Base-by-base conservation (phyloP, 2,329 filamentous ascomycete species). In the Trichoderma gracile region DNA sequence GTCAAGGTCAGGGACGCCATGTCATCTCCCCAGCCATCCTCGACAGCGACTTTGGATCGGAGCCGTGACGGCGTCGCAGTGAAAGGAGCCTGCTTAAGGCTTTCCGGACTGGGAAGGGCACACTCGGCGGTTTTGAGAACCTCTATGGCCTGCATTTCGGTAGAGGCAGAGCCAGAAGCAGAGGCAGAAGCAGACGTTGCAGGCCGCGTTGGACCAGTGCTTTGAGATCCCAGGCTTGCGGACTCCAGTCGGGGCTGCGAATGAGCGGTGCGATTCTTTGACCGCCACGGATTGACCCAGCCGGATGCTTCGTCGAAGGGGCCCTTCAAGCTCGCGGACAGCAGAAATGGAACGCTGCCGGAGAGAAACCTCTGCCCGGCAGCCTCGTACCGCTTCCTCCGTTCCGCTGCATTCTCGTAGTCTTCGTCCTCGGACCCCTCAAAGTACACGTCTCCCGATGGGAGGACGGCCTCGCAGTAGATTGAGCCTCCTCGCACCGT, bases 311-410 rank as follows among this genome's bases (percentile, higher is more conserved):
- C 46, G 23, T 82, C 79, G 68, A 91, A 89, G 0, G 89, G 89
- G 0, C 89, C 89, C 65, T 77, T 81, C 3, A 91, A 77, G 6
- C 77, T 75, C 7, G 89, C 84, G 14, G 89, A 89, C 3, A 87
- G 73, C 3, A 93, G 78, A 25, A 83, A 71, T 0, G 88, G 81
- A 2, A 80, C 71, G 33, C 80, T 76, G 0, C 89, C 89, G 7
- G 79, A 75, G 43, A 90, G 76, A 69, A 84, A 91, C 40, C 81
- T 79, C 38, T 80, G 76, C 1, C 85, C 89, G 14, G 88, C 82
- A 0, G 78, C 74, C 72, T 90, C 87, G 65, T 88, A 86, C 65
- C 85, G 81, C 23, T 78, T 73, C 27, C 80, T 80, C 71, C 83
- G 80, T 3, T 78, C 73, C 38, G 77, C 77, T 3, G 82, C 74